These are phyloP conservation scores for Ustilaginoidea virens DNA, from an alignment of 2,329 filamentous ascomycete genomes.

Conservation along the genomic window DNA sequence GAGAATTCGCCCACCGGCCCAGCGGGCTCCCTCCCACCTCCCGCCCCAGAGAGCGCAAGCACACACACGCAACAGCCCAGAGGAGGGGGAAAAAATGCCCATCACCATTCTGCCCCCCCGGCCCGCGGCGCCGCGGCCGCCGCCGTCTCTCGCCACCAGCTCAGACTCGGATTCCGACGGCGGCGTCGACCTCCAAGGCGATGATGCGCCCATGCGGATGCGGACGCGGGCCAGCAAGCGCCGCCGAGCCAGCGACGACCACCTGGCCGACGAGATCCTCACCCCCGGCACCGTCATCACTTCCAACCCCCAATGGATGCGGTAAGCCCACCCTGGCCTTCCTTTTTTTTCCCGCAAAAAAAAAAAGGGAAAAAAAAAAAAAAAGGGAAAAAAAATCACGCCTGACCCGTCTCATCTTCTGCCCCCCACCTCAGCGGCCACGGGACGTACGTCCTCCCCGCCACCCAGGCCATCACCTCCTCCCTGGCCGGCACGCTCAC, in stretches of 20 bases:
- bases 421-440: too few species aligned
- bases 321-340: slow-evolving; percentile 24
- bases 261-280: slow-evolving; percentile 42
- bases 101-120: slow-evolving; percentile 31
- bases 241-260: slow-evolving; percentile 14
- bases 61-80: slow-evolving; percentile 5
- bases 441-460: slow-evolving; percentile 62
- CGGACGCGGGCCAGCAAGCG: slow-evolving; percentile 25
- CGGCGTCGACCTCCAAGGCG: slow-evolving; percentile 28
- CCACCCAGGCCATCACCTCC: slow-evolving; percentile 58
- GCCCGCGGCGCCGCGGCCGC: slow-evolving; percentile 13
- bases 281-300: slow-evolving; percentile 85
- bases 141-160: slow-evolving; percentile 8
- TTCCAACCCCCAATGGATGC: slow-evolving; percentile 93
- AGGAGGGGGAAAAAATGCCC: too few species aligned
- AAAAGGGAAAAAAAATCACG: not conserved
- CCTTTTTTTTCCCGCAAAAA: not conserved
- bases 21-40: too few species aligned
- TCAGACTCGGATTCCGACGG: slow-evolving; percentile 24
- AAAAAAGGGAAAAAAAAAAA: not conserved
- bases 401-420: not conserved
- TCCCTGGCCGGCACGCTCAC: slow-evolving; percentile 82
- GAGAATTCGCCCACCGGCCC: too few species aligned
- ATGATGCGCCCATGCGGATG: slow-evolving; percentile 33
- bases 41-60: too few species aligned